Percentiles rank a stretch among this genome's conserved stretches.
Conservation (phyloP, 1,139 yeast species). For the Geotrichum fermentans region DNA sequence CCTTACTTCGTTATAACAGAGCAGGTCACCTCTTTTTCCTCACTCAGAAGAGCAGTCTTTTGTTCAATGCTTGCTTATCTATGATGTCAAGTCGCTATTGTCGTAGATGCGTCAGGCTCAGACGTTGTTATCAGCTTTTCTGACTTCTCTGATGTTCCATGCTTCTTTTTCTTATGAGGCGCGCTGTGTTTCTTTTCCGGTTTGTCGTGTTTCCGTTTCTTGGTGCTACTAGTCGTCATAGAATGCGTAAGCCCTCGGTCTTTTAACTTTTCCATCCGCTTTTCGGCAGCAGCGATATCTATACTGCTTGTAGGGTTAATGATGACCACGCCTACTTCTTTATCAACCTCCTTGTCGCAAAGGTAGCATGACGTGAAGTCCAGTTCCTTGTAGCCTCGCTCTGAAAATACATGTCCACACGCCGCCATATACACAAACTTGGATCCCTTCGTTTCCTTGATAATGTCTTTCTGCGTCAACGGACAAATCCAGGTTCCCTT, state of each 20-base stretch:
- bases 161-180: not conserved
- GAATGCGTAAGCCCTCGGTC: slow-evolving; percentile 47
- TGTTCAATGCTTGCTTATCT: not conserved
- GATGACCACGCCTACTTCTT: slow-evolving; percentile 37
- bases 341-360: slow-evolving; percentile 38
- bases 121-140: not conserved
- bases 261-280: slow-evolving; percentile 39
- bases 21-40: too few species aligned
- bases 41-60: too few species aligned
- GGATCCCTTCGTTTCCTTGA: slow-evolving; percentile 35
- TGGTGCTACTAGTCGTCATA: slow-evolving; percentile 39
- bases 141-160: not conserved
- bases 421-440: slow-evolving; percentile 46
- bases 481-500: slow-evolving; percentile 49
- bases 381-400: slow-evolving; percentile 32
- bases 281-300: slow-evolving; percentile 33
- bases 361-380: slow-evolving; percentile 39
- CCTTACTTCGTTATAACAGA: too few species aligned
- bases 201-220: slow-evolving; percentile 21
- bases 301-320: slow-evolving; percentile 37
- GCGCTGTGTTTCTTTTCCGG: not conserved
- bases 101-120: not conserved
- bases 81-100: not conserved
- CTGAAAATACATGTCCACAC: slow-evolving; percentile 53
- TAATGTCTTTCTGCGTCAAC: slow-evolving; percentile 41